Percentiles rank a stretch among this genome's conserved stretches.
phyloP scores from a whole-genome alignment of 2,329 filamentous ascomycete species.

The Lachnellula cervina region DNA sequence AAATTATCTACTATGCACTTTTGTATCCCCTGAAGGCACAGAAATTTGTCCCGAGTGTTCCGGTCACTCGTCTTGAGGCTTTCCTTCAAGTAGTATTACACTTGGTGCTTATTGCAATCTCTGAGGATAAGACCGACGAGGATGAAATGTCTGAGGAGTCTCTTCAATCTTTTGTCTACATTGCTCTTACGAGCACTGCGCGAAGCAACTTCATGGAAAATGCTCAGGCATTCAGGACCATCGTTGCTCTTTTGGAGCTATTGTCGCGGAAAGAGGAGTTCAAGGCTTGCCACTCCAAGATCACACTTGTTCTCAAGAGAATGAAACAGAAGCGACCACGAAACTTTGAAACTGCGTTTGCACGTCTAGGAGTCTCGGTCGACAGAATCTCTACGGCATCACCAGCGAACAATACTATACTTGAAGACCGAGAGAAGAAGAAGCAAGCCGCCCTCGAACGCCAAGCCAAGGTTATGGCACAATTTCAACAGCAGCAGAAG shows the following conservation, averaged over 20 bases:
- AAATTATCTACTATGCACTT: slow-evolving; percentile 84
- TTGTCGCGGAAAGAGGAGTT: slow-evolving; percentile 67
- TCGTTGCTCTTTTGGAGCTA: slow-evolving; percentile 58
- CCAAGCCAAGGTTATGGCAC: slow-evolving; percentile 92
- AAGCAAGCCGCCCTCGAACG: slow-evolving; percentile 87
- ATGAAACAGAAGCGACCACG: slow-evolving; percentile 78
- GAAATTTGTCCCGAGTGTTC: slow-evolving; percentile 67
- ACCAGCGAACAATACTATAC: slow-evolving; percentile 58
- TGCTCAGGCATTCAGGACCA: slow-evolving; percentile 53
- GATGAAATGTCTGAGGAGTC: slow-evolving; percentile 43
- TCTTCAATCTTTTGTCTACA: slow-evolving; percentile 64
- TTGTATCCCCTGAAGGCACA: slow-evolving; percentile 71
- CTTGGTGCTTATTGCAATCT: slow-evolving; percentile 75
- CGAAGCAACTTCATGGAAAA: slow-evolving; percentile 57
- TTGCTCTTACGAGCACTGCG: slow-evolving; percentile 61
- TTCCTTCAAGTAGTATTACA: slow-evolving; percentile 91
- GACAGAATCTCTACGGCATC: slow-evolving; percentile 79
- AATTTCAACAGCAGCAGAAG: slow-evolving; percentile 96
- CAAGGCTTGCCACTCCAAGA: slow-evolving; percentile 78
- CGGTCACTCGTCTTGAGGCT: slow-evolving; percentile 77
- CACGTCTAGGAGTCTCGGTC: slow-evolving; percentile 58
- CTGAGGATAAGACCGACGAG: slow-evolving; percentile 68
- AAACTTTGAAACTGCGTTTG: slow-evolving; percentile 66
- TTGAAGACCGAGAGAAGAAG: slow-evolving; percentile 69
- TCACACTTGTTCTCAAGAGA: slow-evolving; percentile 74